Evolutionary conservation across 2,329 filamentous ascomycete genomes (phyloP), one percentile per base, ranked within the genome.

Genomic region (Aurifilum marmelostoma): DNA sequence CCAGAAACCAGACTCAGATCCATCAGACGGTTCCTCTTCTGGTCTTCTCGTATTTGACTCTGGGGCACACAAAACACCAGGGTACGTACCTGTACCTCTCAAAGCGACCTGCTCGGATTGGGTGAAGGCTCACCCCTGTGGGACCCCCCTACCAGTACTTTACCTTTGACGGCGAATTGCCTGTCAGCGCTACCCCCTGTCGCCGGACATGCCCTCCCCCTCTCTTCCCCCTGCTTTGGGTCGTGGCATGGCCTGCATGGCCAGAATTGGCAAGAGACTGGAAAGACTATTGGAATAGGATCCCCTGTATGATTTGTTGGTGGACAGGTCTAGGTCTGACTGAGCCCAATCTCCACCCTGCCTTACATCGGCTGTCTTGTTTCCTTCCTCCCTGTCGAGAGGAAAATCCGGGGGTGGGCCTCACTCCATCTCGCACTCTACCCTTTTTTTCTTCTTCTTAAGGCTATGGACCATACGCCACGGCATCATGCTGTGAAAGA

Each of bases 361-460:
- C 27, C 27, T 34, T 16, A 58, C 54, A 29, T 58, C 56, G 27
- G 29, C 32, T 59, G 29, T 18, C 21, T 24, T 34, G 34, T 34
- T 34, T 32, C 32, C 32, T 21, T 37, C 56, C 32, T 21, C n/a
- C n/a, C n/a, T n/a, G n/a, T n/a, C n/a, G n/a, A n/a, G n/a, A n/a
- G 18, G 59, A 62, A 61, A 39, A 62, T 62, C 59, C 59, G 59
- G 59, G 59, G 59, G 59, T 62, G 59, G 59, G 34, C 21, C 59
- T 43, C 12, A 0, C 39, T 24, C n/a, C n/a, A 21, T 62, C 21
- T 18, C 37, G 12, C 27, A n/a, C 37, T 16, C 37, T 34, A 8
- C 34, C 43, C 1, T 32, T 47, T 2, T 9, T n/a, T n/a, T n/a
- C n/a, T n/a, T n/a, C n/a, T n/a, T n/a, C n/a, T n/a, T n/a, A n/a